phyloP scores from a whole-genome alignment of 2,329 filamentous ascomycete species.

The Pestalotiopsis sp. region DNA sequence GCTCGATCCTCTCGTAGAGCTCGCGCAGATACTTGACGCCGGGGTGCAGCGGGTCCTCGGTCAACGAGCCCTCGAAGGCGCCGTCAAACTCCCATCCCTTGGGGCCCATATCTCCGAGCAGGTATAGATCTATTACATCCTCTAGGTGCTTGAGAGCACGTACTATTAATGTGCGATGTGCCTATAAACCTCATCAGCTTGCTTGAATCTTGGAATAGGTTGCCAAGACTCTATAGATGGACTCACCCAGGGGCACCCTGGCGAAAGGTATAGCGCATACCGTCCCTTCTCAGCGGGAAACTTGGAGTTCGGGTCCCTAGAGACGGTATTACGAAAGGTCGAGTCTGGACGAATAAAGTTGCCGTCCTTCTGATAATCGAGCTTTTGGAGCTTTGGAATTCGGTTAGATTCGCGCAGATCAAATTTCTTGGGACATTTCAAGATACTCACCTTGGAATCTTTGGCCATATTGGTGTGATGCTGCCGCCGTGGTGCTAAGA shows the following conservation, averaged over 20 bases:
- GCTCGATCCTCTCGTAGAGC: conserved; percentile 70
- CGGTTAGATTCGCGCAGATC: neutral
- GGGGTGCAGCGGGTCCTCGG: conserved; percentile 61
- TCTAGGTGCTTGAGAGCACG: conserved; percentile 75
- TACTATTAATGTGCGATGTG: conserved; percentile 74
- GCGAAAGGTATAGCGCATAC: conserved; percentile 64
- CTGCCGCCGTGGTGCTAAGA: neutral
- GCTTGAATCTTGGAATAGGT: neutral
- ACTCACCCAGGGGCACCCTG: conserved; percentile 65
- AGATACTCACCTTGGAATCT: neutral
- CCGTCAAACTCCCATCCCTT: conserved; percentile 57
- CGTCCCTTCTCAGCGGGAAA: conserved; percentile 63
- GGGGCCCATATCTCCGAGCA: conserved; percentile 62
- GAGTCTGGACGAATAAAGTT: conserved; percentile 56
- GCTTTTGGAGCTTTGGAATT: conserved; percentile 10
- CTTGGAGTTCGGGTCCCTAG: conserved; percentile 47
- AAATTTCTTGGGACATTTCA: too few relatives aligned
- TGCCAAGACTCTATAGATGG: neutral
- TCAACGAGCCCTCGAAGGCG: conserved; percentile 46
- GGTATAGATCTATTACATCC: conserved; percentile 67
- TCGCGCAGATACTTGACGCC: conserved; percentile 68
- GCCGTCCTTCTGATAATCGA: conserved; percentile 43
- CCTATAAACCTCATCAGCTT: conserved; percentile 37
- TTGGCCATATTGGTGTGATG: neutral
- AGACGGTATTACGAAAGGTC: conserved; percentile 58